phyloP scores from a whole-genome alignment of 2,329 filamentous ascomycete genomes.

The Cordyceps fumosorosea region DNA sequence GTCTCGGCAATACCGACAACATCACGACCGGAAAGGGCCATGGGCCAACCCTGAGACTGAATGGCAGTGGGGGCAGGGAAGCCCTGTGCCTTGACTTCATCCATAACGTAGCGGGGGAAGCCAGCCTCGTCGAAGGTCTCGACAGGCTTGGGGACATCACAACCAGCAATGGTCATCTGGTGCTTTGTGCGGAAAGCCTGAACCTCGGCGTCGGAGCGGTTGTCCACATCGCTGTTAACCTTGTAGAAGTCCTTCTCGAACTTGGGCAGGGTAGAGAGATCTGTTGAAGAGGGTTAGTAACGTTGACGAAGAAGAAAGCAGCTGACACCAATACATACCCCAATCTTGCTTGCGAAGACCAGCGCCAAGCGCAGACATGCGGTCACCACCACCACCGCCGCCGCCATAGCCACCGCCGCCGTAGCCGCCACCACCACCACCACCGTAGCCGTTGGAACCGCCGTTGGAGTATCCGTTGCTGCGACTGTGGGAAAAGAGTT shows the following conservation, averaged over 20 bases:
- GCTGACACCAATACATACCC: constrained; percentile 52
- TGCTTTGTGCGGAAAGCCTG: constrained; percentile 81
- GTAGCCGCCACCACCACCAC: constrained; percentile 34
- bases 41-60: constrained; percentile 97
- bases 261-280: constrained; percentile 74
- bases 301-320: constrained; percentile 21
- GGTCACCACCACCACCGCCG: constrained; percentile 71
- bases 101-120: constrained; percentile 95
- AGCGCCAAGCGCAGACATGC: constrained; percentile 87
- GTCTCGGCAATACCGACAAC: constrained; percentile 99
- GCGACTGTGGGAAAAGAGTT: constrained; percentile 35
- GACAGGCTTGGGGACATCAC: constrained; percentile 82
- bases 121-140: constrained; percentile 97
- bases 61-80: constrained; percentile 92
- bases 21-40: constrained; percentile 96
- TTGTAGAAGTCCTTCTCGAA: constrained; percentile 99
- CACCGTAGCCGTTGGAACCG: constrained; percentile 21
- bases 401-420: constrained; percentile 28
- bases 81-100: constrained; percentile 96
- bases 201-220: constrained; percentile 71
- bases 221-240: constrained; percentile 73
- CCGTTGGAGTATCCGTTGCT: constrained; percentile 36
- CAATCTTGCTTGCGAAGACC: constrained; percentile 82
- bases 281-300: constrained; percentile 38
- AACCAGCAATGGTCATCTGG: constrained; percentile 75